Conservation (phyloP, 2,329 filamentous ascomycete genomes). For the Fusarium nodosum region DNA sequence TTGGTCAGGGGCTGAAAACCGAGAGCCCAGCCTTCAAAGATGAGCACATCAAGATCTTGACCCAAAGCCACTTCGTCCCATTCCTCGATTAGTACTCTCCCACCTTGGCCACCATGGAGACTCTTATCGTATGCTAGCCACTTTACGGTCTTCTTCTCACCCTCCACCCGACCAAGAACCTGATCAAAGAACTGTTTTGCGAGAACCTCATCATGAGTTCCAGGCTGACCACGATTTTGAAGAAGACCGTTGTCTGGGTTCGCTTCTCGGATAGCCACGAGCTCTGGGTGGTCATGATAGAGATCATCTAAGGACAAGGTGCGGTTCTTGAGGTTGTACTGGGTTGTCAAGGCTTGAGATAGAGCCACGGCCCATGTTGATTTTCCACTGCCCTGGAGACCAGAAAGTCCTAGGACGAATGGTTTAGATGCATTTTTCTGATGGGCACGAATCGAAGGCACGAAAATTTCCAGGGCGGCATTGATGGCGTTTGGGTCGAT, state of each 20-base stretch:
- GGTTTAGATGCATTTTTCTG: constrained; percentile 24
- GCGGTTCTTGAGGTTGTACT: constrained; percentile 39
- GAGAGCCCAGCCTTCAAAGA: constrained; percentile 48
- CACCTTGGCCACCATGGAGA: constrained; percentile 40
- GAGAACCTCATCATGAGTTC: constrained; percentile 41
- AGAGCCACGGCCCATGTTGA: constrained; percentile 48
- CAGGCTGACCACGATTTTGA: constrained; percentile 42
- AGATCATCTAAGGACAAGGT: constrained; percentile 44
- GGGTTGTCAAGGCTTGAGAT: constrained; percentile 23
- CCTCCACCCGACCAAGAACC: background rate
- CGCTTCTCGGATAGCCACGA: constrained; percentile 34
- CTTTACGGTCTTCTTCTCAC: constrained; percentile 6
- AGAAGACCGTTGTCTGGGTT: constrained; percentile 42
- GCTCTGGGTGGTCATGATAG: constrained; percentile 38
- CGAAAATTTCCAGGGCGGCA: constrained; percentile 33
- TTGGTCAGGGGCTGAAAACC: constrained; percentile 38
- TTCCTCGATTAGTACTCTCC: constrained; percentile 29
- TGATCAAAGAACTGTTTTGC: constrained; percentile 31
- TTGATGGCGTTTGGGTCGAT: constrained; percentile 44
- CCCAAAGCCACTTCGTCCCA: constrained; percentile 38
- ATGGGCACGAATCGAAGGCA: constrained; percentile 38
- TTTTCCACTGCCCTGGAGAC: constrained; percentile 48
- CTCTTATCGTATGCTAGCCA: constrained; percentile 49
- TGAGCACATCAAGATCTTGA: constrained; percentile 39
- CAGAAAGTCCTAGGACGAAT: constrained; percentile 45